Evolutionary conservation across 148 eudicot species (phyloP), one percentile per base, ranked within the genome.

Genomic region (Silene latifolia): DNA sequence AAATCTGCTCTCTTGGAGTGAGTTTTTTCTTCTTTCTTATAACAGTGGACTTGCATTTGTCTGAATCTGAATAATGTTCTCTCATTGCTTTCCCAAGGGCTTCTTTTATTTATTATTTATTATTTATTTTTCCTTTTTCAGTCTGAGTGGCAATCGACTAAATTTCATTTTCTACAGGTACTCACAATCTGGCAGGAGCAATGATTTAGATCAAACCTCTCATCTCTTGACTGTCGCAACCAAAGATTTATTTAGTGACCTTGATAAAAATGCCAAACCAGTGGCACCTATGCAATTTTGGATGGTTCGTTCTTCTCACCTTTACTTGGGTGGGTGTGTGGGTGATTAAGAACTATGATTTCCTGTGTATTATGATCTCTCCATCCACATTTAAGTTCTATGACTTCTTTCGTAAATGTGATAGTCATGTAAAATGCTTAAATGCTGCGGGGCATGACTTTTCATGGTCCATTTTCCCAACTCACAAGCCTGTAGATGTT

Each of bases 281-380:
- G 97, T 95, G 79, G 91, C 98, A 25, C 97, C 97, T 27, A 85
- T 89, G 91, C 96, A 93, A 72, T 95, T 95, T 77, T 95, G 93
- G 96, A 85, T 83, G 96, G 98, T 95, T 81, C 39, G 80, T 76
- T 76, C 62, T 19, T 25, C 8, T 61, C 60, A 14, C 51, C 56
- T 79, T 74, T 51, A 7, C 6, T 4, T 8, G 51, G 11, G 10
- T 2, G 44, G n/a, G 51, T 18, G 68, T 23, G n/a, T 44, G 48
- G 69, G 12, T 24, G 19, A 24, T 24, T 60, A 48, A 18, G 23
- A 21, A 46, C 53, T 63, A 12, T 0, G 39, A 18, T 18, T 78
- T n/a, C 8, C 18, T 46, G 8, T 80, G 17, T 18, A 25, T 53
- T 7, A 63, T 54, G 25, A 19, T 56, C 6, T 39, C 15, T 27